Percentiles rank a stretch among this genome's conserved stretches.
phyloP scores from a whole-genome alignment of 129 eudicot species.

The Erigeron canadensis region DNA sequence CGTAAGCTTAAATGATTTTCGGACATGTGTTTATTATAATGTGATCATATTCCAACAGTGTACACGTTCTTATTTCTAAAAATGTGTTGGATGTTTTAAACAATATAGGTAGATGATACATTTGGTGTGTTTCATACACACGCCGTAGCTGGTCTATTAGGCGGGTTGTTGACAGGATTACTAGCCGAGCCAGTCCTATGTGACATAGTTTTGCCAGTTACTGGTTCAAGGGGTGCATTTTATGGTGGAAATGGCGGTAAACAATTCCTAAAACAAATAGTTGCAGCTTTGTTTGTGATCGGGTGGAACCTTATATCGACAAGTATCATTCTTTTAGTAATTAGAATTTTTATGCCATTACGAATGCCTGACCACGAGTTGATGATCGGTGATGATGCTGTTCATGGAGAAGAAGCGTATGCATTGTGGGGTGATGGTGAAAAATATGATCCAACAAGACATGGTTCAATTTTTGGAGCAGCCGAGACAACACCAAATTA shows the following conservation, averaged over 20 bases:
- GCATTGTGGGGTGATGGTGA: slow-evolving; percentile 91
- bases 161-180: slow-evolving; percentile 70
- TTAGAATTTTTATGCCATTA: slow-evolving; percentile 49
- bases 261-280: slow-evolving; percentile 61
- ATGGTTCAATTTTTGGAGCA: slow-evolving; percentile 46
- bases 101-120: slow-evolving; percentile 67
- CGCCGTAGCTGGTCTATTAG: slow-evolving; percentile 74
- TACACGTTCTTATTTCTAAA: neutral
- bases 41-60: too few relatives aligned
- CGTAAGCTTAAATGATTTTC: too few relatives aligned
- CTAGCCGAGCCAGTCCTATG: slow-evolving; percentile 67
- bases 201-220: slow-evolving; percentile 53
- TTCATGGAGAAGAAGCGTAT: slow-evolving; percentile 83
- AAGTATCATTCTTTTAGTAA: slow-evolving; percentile 50
- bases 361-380: slow-evolving; percentile 74
- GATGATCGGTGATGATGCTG: slow-evolving; percentile 81
- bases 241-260: slow-evolving; percentile 59
- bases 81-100: too few relatives aligned
- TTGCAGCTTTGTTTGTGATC: slow-evolving; percentile 66
- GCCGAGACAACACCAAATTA: slow-evolving; percentile 33
- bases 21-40: too few relatives aligned
- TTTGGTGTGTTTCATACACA: slow-evolving; percentile 82
- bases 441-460: slow-evolving; percentile 58
- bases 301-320: slow-evolving; percentile 71
- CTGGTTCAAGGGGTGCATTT: slow-evolving; percentile 63